A percentile compares a stretch with the other conserved stretches of the same genome.
These are phyloP conservation scores for Barnettozyma botsteinii DNA, from an alignment of 805 yeast species.

Conservation along the genomic window DNA sequence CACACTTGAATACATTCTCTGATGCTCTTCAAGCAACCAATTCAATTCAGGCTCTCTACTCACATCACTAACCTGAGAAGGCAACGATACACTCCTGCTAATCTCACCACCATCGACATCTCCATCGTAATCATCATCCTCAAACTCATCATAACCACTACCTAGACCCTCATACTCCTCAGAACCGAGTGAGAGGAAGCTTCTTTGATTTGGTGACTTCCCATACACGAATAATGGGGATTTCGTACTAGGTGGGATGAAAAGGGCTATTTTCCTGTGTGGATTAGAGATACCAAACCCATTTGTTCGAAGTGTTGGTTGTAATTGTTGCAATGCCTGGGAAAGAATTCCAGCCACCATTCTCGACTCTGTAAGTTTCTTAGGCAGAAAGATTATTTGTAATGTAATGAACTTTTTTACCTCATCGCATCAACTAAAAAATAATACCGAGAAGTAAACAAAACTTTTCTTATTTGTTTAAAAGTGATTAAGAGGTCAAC, in stretches of 20 bases:
- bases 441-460: no score
- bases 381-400: no score
- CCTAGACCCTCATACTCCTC: constrained; percentile 29
- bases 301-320: constrained; percentile 33
- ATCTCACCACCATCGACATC: constrained; percentile 29
- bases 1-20: constrained; percentile 31
- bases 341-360: constrained; percentile 15
- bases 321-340: constrained; percentile 26
- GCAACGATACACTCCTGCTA: constrained; percentile 36
- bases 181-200: constrained; percentile 35
- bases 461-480: no score
- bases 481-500: no score
- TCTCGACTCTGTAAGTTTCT: no score
- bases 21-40: constrained; percentile 37
- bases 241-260: constrained; percentile 36
- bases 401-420: no score
- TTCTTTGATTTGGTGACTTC: constrained; percentile 30
- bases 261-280: constrained; percentile 33
- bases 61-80: constrained; percentile 33
- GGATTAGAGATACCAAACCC: constrained; percentile 39
- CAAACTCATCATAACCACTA: constrained; percentile 25
- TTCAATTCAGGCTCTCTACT: constrained; percentile 29
- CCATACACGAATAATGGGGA: constrained; percentile 33
- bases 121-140: constrained; percentile 18
- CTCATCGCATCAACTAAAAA: no score